Percentiles rank a stretch among this genome's conserved stretches.
These are phyloP conservation scores for Aspergillus fumigatiaffinis DNA, from an alignment of 2,329 filamentous ascomycete species.

Conservation along the genomic window DNA sequence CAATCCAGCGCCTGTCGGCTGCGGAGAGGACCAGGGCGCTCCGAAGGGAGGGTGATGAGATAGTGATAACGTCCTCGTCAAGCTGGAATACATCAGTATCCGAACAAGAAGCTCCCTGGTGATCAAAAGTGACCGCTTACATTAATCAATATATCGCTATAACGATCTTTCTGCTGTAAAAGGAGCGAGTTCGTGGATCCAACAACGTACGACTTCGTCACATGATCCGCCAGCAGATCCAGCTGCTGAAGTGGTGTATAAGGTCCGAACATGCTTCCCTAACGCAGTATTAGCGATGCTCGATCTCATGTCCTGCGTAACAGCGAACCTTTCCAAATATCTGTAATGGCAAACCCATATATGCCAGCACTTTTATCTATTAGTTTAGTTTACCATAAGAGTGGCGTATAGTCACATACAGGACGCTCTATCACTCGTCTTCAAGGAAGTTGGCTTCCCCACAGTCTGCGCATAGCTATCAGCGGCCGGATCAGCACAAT, in stretches of 20 bases:
- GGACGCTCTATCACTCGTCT: constrained; percentile 86
- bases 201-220: constrained; percentile 95
- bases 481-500: constrained; percentile 91
- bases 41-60: constrained; percentile 75
- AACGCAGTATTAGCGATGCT: constrained; percentile 19
- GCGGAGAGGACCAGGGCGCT: constrained; percentile 72
- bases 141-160: constrained; percentile 95
- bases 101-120: neutral
- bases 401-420: constrained; percentile 38
- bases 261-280: constrained; percentile 91
- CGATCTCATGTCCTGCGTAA: constrained; percentile 50
- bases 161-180: constrained; percentile 88
- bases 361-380: constrained; percentile 63
- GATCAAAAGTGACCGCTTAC: constrained; percentile 27
- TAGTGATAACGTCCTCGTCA: constrained; percentile 80
- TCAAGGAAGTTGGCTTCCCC: constrained; percentile 74
- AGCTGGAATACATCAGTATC: constrained; percentile 44
- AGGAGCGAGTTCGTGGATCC: constrained; percentile 94
- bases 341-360: constrained; percentile 92
- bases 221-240: constrained; percentile 85
- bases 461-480: constrained; percentile 75
- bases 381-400: constrained; percentile 14
- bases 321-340: constrained; percentile 77
- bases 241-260: constrained; percentile 96
- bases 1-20: constrained; percentile 92